Evolutionary conservation across 768 basidiomycete species (phyloP).

Genomic region (Rubroboletus pulcherrimus): DNA sequence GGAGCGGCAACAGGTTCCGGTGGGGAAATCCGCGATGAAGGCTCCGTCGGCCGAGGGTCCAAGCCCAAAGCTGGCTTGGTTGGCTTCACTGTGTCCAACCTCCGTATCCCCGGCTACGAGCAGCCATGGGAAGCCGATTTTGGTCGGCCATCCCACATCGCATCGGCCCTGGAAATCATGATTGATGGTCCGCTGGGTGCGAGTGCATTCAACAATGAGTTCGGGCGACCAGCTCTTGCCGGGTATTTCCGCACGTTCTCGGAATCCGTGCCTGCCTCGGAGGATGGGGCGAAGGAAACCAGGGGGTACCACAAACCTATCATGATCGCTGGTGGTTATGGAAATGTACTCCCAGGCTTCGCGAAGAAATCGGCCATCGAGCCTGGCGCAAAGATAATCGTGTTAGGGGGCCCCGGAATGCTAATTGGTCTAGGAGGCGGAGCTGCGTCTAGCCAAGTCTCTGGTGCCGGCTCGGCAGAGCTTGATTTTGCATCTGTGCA

Average conservation of each 20-base stretch:
- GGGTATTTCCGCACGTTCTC: slow-evolving; percentile 97
- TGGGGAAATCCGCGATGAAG: slow-evolving; percentile 97
- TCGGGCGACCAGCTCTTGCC: slow-evolving; percentile 86
- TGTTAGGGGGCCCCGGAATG: slow-evolving; percentile 94
- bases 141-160: slow-evolving; percentile 86
- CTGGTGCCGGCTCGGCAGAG: slow-evolving; percentile 86
- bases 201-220: slow-evolving; percentile 97
- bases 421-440: slow-evolving; percentile 96
- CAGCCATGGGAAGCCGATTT: slow-evolving; percentile 98
- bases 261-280: slow-evolving; percentile 60
- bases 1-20: slow-evolving; percentile 99
- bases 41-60: slow-evolving; percentile 91
- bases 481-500: slow-evolving; percentile 98
- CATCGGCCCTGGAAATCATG: slow-evolving; percentile 95
- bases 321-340: slow-evolving; percentile 98
- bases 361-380: slow-evolving; percentile 75
- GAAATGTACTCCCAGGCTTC: slow-evolving; percentile 84
- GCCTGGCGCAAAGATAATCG: slow-evolving; percentile 83
- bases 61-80: slow-evolving; percentile 93
- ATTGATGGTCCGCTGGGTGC: slow-evolving; percentile 92
- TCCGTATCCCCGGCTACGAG: slow-evolving; percentile 84
- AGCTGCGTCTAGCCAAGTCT: slow-evolving; percentile 90
- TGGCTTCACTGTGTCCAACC: slow-evolving; percentile 92
- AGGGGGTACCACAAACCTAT: slow-evolving; percentile 99
- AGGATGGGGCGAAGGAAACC: slow-evolving; percentile 55